Base-by-base conservation (phyloP, 2,329 filamentous ascomycete species). In the Penicillium vulpinum region DNA sequence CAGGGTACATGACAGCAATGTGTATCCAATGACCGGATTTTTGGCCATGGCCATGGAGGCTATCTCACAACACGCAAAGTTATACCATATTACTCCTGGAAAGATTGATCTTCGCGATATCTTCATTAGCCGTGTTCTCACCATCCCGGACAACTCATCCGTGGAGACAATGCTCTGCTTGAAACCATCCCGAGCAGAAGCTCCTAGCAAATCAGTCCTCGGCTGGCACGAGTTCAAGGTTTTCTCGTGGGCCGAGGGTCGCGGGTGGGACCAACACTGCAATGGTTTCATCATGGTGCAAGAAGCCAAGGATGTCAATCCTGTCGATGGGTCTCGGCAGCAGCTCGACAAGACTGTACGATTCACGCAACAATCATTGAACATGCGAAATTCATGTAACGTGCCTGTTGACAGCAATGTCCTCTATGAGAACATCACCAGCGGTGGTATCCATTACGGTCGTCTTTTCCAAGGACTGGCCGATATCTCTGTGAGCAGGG, bases 171-270 rank as follows among this genome's bases (percentile, higher is more conserved):
- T 66, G 61, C 44, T 66, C 9, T 59, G 57, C 18, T 18, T 65
- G 9, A 47, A 62, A 10, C 54, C 62, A 22, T 51, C 48, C 18
- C 55, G 61, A 22, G 13, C 44, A 9, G 61, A 65, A 21, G 44
- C 58, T 10, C 56, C 59, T 2, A 62, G 59, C 26, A 60, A 54
- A 52, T 56, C 62, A n/a, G 52, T 62, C 4, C 59, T 63, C 46
- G 62, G 59, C 46, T 66, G 64, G 64, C 62, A 66, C 44, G 64
- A 66, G 59, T 66, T 66, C 41, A 64, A 65, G 28, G 58, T 65
- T 16, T 66, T 62, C 38, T 66, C 64, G 15, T 66, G 64, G 64
- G 57, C 61, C 0, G 62, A 66, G 28, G 61, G 61, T 2, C 53
- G 63, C 15, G 56, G 58, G 6, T 66, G 64, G 64, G 64, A 66